Evolutionary conservation across 179 eudicot species (phyloP).

Genomic region (Drosera spatulata): DNA sequence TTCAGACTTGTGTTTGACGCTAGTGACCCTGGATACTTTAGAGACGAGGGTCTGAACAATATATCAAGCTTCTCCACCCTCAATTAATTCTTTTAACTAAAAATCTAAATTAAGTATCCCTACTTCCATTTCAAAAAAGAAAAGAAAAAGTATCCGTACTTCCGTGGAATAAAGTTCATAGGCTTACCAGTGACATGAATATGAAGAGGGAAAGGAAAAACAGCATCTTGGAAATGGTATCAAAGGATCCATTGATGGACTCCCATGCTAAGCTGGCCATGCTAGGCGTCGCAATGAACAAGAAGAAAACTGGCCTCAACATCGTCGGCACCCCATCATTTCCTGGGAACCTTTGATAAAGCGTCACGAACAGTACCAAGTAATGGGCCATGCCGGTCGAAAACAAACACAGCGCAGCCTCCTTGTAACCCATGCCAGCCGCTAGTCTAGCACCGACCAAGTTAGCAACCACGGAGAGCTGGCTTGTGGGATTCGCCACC

Average conservation of each 20-base stretch:
- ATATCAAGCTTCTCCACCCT: too few species aligned
- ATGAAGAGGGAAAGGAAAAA: conserved; percentile 37
- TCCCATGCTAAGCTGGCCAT: conserved; percentile 48
- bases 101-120: too few species aligned
- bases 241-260: conserved; percentile 25
- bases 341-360: conserved; percentile 40
- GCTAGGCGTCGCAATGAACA: conserved; percentile 49
- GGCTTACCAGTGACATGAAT: conserved; percentile 32
- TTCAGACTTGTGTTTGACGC: too few species aligned
- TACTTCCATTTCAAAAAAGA: background rate
- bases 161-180: background rate
- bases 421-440: conserved; percentile 39
- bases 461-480: conserved; percentile 38
- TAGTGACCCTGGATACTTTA: too few species aligned
- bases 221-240: conserved; percentile 29
- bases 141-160: background rate
- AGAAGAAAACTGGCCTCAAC: conserved; percentile 39
- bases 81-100: too few species aligned
- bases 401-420: conserved; percentile 35
- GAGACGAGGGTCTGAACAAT: too few species aligned
- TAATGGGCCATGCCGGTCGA: conserved; percentile 53
- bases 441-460: conserved; percentile 40
- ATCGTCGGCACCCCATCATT: conserved; percentile 18
- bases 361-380: conserved; percentile 53
- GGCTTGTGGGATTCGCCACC: conserved; percentile 43